Percentiles rank a stretch among this genome's conserved stretches.
Conservation (phyloP, 495 filamentous ascomycete genomes). For the Chaetomium cochliodes region DNA sequence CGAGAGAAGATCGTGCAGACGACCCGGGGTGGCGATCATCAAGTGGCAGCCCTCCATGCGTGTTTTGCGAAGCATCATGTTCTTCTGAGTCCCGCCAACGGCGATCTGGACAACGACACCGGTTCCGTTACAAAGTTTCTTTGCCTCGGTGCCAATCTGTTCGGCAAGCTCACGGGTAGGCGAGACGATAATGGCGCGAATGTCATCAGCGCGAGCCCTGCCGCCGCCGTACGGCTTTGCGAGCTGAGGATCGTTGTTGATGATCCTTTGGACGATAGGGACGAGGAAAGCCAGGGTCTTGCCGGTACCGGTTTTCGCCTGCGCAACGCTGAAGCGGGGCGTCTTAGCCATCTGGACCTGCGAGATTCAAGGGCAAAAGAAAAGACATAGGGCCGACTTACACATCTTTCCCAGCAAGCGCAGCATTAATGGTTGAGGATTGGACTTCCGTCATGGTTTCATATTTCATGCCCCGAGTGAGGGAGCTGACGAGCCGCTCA, state of each 20-base stretch:
- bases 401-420: conserved; percentile 77
- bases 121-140: conserved; percentile 63
- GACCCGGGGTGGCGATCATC: conserved; percentile 86
- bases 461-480: conserved; percentile 72
- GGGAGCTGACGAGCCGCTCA: conserved; percentile 59
- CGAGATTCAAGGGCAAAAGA: conserved; percentile 3
- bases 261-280: conserved; percentile 70
- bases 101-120: conserved; percentile 77
- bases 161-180: conserved; percentile 94
- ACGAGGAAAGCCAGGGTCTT: conserved; percentile 84
- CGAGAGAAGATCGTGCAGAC: conserved; percentile 77
- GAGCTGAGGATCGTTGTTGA: conserved; percentile 56
- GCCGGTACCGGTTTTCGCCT: conserved; percentile 85
- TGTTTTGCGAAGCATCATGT: conserved; percentile 57
- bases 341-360: conserved; percentile 19
- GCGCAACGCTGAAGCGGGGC: conserved; percentile 64
- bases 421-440: conserved; percentile 71
- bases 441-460: conserved; percentile 94
- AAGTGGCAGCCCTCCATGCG: conserved; percentile 78
- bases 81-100: conserved; percentile 84
- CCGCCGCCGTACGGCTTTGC: conserved; percentile 31
- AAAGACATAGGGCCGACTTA: conserved; percentile 53
- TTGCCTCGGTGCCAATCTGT: conserved; percentile 85
- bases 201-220: conserved; percentile 57
- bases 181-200: conserved; percentile 86